phyloP scores from a whole-genome alignment of 495 filamentous ascomycete species.

The Neurospora sp. region DNA sequence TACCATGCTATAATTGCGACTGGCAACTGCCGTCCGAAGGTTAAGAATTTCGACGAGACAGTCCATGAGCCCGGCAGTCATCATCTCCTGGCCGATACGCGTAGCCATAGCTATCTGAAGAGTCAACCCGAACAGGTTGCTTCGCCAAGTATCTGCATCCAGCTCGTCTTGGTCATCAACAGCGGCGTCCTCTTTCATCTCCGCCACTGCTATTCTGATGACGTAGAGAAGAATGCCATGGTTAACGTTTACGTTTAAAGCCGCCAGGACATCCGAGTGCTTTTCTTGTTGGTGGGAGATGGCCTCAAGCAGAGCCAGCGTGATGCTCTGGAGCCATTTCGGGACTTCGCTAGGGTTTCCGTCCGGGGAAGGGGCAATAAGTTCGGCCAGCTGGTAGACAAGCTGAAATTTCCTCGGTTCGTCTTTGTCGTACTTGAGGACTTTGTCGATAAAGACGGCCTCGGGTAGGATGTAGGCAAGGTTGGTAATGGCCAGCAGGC shows the following conservation, averaged over 20 bases:
- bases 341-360: constrained; percentile 53
- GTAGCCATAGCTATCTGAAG: constrained; percentile 61
- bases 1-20: constrained; percentile 68
- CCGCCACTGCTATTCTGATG: constrained; percentile 77
- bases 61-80: constrained; percentile 78
- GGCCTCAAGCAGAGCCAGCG: constrained; percentile 69
- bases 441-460: constrained; percentile 65
- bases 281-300: constrained; percentile 69
- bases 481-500: constrained; percentile 83
- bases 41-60: constrained; percentile 84
- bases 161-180: constrained; percentile 45
- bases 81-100: constrained; percentile 62
- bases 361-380: constrained; percentile 68
- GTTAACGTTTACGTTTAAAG: constrained; percentile 85
- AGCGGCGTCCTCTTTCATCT: constrained; percentile 52
- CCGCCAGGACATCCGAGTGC: constrained; percentile 69
- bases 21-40: constrained; percentile 70
- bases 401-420: constrained; percentile 84
- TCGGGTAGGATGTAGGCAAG: constrained; percentile 82
- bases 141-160: constrained; percentile 77
- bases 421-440: constrained; percentile 79
- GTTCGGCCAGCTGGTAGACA: constrained; percentile 80
- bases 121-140: constrained; percentile 71
- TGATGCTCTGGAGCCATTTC: constrained; percentile 69
- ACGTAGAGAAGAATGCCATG: constrained; percentile 94